These are phyloP conservation scores for Rhynchosporium secalis DNA, from an alignment of 2,329 filamentous ascomycete species.

Conservation along the genomic window DNA sequence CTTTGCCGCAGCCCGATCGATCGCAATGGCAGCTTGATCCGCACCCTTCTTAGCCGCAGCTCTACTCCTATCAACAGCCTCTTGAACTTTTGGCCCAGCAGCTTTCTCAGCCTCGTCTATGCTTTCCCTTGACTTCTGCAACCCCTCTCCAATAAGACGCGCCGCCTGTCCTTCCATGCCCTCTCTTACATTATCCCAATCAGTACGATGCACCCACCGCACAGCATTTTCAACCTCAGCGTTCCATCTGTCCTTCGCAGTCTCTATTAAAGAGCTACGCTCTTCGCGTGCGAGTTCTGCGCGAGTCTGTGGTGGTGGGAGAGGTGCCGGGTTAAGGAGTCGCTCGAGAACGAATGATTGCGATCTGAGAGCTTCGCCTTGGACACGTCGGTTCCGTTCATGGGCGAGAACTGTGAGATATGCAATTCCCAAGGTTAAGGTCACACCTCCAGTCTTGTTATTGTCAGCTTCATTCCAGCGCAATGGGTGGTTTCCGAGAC, in stretches of 20 bases:
- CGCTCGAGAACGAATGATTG: constrained; percentile 56
- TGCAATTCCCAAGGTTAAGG: constrained; percentile 70
- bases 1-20: constrained; percentile 33
- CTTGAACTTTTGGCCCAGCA: constrained; percentile 41
- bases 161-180: constrained; percentile 52
- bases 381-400: constrained; percentile 63
- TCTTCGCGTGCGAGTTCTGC: constrained; percentile 53
- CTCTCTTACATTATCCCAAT: constrained; percentile 64
- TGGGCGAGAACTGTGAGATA: constrained; percentile 73
- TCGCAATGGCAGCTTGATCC: constrained; percentile 28
- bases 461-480: constrained; percentile 19
- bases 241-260: constrained; percentile 78
- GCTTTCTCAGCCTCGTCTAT: constrained; percentile 36
- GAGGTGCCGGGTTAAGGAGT: constrained; percentile 51
- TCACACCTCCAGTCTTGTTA: constrained; percentile 69
- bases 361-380: constrained; percentile 56
- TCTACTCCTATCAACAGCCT: constrained; percentile 43
- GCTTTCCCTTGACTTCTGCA: constrained; percentile 36
- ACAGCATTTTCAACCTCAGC: constrained; percentile 67
- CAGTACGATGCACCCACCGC: constrained; percentile 63
- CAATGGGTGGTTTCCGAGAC: constrained; percentile 38
- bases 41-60: constrained; percentile 37
- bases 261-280: constrained; percentile 59
- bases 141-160: constrained; percentile 42
- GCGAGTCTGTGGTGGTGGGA: constrained; percentile 51